These are phyloP conservation scores for Hyparrhenia diplandra DNA, from an alignment of 176 grass and related monocot species.

Conservation along the genomic window DNA sequence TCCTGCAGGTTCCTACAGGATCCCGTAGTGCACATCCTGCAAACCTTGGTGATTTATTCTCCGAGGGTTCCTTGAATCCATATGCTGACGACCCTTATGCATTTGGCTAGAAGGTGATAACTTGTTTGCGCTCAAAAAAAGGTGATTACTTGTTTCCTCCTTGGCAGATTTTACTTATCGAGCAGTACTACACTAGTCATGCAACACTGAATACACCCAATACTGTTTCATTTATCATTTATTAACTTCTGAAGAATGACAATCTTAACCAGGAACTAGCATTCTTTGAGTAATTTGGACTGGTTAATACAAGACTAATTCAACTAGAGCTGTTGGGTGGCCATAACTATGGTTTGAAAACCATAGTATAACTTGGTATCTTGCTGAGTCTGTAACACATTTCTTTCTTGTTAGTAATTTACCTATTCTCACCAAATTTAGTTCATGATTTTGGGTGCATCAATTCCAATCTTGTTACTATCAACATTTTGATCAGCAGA, in stretches of 20 bases:
- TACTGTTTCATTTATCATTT: not conserved
- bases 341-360: not conserved
- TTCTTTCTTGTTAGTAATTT: not conserved
- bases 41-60: slow-evolving; percentile 88
- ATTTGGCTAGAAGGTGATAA: slow-evolving; percentile 80
- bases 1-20: slow-evolving; percentile 44
- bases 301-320: slow-evolving; percentile 7
- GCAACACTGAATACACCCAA: no score
- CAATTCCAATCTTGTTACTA: not conserved
- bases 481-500: slow-evolving; percentile 1
- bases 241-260: not conserved
- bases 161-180: not conserved
- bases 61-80: slow-evolving; percentile 95
- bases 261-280: slow-evolving; percentile 20
- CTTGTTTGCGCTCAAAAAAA: slow-evolving; percentile 14
- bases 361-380: not conserved
- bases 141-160: slow-evolving; percentile 30
- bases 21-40: slow-evolving; percentile 43
- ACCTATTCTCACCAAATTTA: not conserved
- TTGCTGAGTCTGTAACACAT: not conserved
- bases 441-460: not conserved
- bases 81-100: slow-evolving; percentile 93
- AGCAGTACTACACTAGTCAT: not conserved
- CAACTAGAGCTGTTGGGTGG: not conserved
- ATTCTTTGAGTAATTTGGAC: slow-evolving; percentile 6